Conservation (phyloP, 2,329 filamentous ascomycete species). For the Plectosphaerella sp. region DNA sequence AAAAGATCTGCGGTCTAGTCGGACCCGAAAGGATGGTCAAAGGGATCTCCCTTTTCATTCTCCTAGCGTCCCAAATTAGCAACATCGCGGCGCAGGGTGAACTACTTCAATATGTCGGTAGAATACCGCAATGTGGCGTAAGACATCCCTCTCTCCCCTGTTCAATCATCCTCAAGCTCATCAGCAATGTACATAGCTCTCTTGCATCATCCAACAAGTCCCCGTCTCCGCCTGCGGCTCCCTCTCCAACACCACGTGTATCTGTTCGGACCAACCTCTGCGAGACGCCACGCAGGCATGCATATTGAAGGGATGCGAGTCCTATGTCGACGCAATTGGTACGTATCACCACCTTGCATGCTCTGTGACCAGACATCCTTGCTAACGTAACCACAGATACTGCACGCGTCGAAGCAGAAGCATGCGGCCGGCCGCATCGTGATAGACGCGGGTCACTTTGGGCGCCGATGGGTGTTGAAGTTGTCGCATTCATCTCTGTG, state of each 20-base stretch:
- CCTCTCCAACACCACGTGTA: slow-evolving; percentile 18
- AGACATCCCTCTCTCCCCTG: not conserved
- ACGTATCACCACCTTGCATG: not conserved
- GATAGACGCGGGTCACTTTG: slow-evolving; percentile 24
- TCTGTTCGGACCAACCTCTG: slow-evolving; percentile 19
- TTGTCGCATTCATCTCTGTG: slow-evolving; percentile 26
- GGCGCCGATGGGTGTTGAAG: slow-evolving; percentile 27
- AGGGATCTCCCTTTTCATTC: not conserved
- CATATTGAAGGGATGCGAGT: slow-evolving; percentile 15
- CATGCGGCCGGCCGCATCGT: slow-evolving; percentile 24
- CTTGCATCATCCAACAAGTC: slow-evolving; percentile 15
- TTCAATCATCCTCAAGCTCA: not conserved
- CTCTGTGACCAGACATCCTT: no score
- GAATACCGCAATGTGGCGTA: slow-evolving; percentile 16
- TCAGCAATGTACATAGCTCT: slow-evolving; percentile 7
- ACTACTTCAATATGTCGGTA: slow-evolving; percentile 9
- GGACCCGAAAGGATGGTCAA: no score
- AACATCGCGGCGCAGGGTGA: slow-evolving; percentile 3
- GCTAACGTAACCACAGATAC: slow-evolving; percentile 18
- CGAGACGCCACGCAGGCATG: slow-evolving; percentile 15
- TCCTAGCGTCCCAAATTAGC: not conserved
- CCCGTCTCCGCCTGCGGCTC: slow-evolving; percentile 16
- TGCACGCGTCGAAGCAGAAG: slow-evolving; percentile 22
- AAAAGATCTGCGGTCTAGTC: no score
- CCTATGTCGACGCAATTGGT: slow-evolving; percentile 19